Base-by-base conservation (phyloP, 345 rosid species). In the Hevea brasiliensis region DNA sequence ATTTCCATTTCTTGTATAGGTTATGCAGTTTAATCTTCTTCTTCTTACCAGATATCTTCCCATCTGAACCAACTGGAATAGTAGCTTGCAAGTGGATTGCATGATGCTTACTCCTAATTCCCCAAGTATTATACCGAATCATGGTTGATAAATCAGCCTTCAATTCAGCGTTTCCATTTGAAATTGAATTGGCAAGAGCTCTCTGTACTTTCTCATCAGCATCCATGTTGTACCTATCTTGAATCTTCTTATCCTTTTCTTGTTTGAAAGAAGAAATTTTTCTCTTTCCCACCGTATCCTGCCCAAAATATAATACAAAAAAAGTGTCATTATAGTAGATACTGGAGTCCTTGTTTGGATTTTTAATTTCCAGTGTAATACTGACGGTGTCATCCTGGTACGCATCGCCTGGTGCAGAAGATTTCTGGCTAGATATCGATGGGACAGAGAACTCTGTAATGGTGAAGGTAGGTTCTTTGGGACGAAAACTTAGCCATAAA, bases 1-100 rank as follows among this genome's bases (percentile, higher is more conserved):
- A 55, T 70, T 57, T 73, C 79, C 62, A 70, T 74, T 78, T 83
- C 72, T 67, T 78, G 48, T 76, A 55, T 15, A 55, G 51, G 62
- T 4, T 51, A 47, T 68, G 82, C 18, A 87, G 78, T 75, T 85
- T 82, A 29, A 85, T 65, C 81, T 79, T 80, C 78, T 85, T 87
- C 81, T 82, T 84, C 79, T 80, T 84, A 27, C 73, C 79, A 4
- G 70, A 35, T 12, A 87, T 78, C 72, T 85, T 83, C 32, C 89
- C 89, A 69, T 80, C 84, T 26, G 84, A 60, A 27, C 87, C 87
- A 45, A 83, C 24, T 0, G 74, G 70, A 13, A 82, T 20, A 18
- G 2, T 44, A 10, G 86, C 88, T 77, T 76, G 74, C 71, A 71
- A 27, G n/a, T 68, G 21, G 11, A 80, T 9, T 17, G 26, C 71